Conservation (phyloP, 2,329 filamentous ascomycete genomes). For the Penicillium sp. region DNA sequence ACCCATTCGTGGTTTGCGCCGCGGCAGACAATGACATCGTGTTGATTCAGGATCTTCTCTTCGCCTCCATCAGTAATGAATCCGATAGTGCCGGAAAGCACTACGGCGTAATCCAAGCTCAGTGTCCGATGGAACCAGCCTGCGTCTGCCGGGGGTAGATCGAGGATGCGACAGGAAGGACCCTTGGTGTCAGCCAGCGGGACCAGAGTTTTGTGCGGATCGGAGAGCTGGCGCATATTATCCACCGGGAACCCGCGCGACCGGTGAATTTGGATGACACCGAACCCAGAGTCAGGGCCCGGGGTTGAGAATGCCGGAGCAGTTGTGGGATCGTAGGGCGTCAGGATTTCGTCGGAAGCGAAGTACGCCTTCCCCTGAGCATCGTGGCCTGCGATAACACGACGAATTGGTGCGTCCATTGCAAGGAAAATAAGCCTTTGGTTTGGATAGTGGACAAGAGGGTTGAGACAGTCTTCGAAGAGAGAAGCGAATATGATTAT, state of each 20-base stretch:
- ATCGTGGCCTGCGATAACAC: slow-evolving; percentile 23
- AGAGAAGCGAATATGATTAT: background rate
- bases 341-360: slow-evolving; percentile 23
- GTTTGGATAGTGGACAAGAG: background rate
- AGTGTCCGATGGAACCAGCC: slow-evolving; percentile 28
- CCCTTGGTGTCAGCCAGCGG: slow-evolving; percentile 25
- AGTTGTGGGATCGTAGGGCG: slow-evolving; percentile 26
- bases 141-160: slow-evolving; percentile 17
- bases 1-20: slow-evolving; percentile 48
- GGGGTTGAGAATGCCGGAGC: slow-evolving; percentile 19
- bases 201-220: slow-evolving; percentile 23
- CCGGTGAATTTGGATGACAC: slow-evolving; percentile 27
- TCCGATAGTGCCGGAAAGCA: slow-evolving; percentile 27
- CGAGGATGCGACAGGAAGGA: slow-evolving; percentile 20
- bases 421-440: background rate
- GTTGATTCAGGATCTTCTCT: slow-evolving; percentile 26
- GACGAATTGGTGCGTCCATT: slow-evolving; percentile 20
- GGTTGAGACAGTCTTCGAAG: background rate
- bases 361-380: slow-evolving; percentile 27
- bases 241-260: slow-evolving; percentile 26
- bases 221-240: slow-evolving; percentile 19
- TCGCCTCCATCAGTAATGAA: slow-evolving; percentile 28
- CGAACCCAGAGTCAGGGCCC: slow-evolving; percentile 21
- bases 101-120: slow-evolving; percentile 32
- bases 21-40: slow-evolving; percentile 33